Evolutionary conservation across 1,284 basidiomycete species (phyloP), one percentile per base, ranked within the genome.

Genomic region (Cryptococcus depauperatus): DNA sequence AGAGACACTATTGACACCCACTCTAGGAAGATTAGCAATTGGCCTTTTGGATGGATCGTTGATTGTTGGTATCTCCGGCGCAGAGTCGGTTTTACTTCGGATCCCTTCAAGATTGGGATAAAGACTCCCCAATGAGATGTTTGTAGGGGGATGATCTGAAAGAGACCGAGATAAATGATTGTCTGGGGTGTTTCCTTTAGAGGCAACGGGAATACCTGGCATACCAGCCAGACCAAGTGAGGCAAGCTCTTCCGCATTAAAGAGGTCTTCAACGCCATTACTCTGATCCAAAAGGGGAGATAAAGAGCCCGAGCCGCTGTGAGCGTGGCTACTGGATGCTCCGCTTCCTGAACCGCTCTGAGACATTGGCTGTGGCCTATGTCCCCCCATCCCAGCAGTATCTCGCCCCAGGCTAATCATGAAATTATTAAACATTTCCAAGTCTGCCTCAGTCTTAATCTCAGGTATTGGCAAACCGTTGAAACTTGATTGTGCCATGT

Each of bases 371-470:
- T 43, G 50, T 3, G 35, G 41, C 23, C 26, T 34, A 13, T 21
- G 35, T 28, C 14, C 35, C 22, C 37, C 21, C n/a, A 41, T 35
- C 14, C 35, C 47, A 25, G 51, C 43, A 2, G 68, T 63, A 34
- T 72, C 63, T 32, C 70, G 64, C 7, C 68, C 68, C 27, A 71
- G 65, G 7, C 60, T 61, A 29, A 71, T 59, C 61, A 72, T 67
- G 47, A 73, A 70, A 56, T 68, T 60, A 59, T 73, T 71, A 61
- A 73, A 70, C 51, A 69, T 53, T 39, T 69, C 69, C 27, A 72
- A 55, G 38, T 73, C 68, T 28, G 64, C 58, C 45, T 66, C 65
- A 26, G 57, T 68, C 34, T 56, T 52, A 47, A 71, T 70, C 35
- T 70, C 64, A n/a, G 63, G 64, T 11, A 68, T 59, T 11, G 58